Evolutionary conservation across 208 protist genomes (phyloP).

Genomic region (Phytomonas francai): DNA sequence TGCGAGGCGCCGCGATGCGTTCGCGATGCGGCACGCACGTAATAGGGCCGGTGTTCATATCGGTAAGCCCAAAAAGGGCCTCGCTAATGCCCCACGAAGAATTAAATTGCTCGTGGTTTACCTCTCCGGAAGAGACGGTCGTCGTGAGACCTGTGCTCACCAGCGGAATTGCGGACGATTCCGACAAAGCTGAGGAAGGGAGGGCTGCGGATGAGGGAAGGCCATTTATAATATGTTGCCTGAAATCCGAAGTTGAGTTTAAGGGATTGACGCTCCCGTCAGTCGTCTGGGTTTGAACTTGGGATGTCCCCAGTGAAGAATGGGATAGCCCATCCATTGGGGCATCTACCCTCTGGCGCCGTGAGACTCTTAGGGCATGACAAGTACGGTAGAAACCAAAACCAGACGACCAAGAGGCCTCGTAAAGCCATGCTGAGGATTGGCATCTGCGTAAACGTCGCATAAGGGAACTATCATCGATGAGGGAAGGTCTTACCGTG

Average conservation of each 20-base stretch:
- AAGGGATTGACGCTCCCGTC: neutral
- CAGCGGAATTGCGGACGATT: too few species aligned
- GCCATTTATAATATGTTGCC: neutral
- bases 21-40: slow-evolving; percentile 26
- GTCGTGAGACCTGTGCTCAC: too few species aligned
- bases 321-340: neutral
- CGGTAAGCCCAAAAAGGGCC: slow-evolving; percentile 36
- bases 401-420: slow-evolving; percentile 8
- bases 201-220: too few species aligned
- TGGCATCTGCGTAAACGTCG: neutral
- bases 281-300: neutral
- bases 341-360: neutral
- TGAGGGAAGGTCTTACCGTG: neutral
- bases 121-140: too few species aligned
- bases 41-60: slow-evolving; percentile 26
- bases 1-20: slow-evolving; percentile 19
- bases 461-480: neutral
- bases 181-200: neutral
- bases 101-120: neutral
- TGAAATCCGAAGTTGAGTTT: neutral
- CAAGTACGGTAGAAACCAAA: neutral
- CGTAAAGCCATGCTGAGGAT: neutral
- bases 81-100: neutral
- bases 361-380: neutral
- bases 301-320: neutral